A percentile compares a stretch with the other conserved stretches of the same genome.
These are phyloP conservation scores for Amylostereum areolatum DNA, from an alignment of 1,284 basidiomycete genomes.

Conservation along the genomic window DNA sequence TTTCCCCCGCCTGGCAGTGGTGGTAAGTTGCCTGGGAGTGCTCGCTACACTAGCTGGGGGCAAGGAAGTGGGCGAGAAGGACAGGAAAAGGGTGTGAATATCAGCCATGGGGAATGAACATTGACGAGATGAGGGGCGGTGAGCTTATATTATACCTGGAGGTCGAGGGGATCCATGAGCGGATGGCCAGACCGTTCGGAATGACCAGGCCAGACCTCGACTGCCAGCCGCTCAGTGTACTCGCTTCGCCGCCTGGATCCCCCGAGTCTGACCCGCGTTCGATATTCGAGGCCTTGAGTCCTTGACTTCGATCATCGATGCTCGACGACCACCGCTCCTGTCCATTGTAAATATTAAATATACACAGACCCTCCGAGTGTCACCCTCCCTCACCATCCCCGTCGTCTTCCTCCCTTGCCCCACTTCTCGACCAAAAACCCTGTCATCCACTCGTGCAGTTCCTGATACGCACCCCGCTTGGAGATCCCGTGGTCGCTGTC, in stretches of 20 bases:
- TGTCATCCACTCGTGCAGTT: conserved; percentile 85
- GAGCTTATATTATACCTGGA: too few relatives aligned
- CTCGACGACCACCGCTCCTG: background rate
- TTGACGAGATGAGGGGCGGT: too few relatives aligned
- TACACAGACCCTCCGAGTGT: too few relatives aligned
- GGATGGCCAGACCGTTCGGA: too few relatives aligned
- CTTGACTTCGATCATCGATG: background rate
- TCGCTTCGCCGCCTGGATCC: background rate
- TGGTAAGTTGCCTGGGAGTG: too few relatives aligned
- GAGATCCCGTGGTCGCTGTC: conserved; percentile 84
- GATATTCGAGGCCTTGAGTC: background rate
- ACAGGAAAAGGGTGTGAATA: too few relatives aligned
- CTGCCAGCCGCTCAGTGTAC: background rate
- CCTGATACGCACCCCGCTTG: conserved; percentile 71
- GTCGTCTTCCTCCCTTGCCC: conserved; percentile 74
- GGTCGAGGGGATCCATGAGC: too few relatives aligned
- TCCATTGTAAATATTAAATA: background rate
- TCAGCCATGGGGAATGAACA: too few relatives aligned
- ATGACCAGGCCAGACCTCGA: too few relatives aligned
- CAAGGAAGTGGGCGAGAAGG: too few relatives aligned
- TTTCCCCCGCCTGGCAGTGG: background rate
- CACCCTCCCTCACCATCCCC: conserved; percentile 36
- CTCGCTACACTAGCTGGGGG: too few relatives aligned
- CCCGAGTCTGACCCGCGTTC: background rate
- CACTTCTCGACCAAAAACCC: conserved; percentile 84